These are phyloP conservation scores for Ceratobasidium sp. DNA, from an alignment of 1,284 basidiomycete species.

Conservation along the genomic window DNA sequence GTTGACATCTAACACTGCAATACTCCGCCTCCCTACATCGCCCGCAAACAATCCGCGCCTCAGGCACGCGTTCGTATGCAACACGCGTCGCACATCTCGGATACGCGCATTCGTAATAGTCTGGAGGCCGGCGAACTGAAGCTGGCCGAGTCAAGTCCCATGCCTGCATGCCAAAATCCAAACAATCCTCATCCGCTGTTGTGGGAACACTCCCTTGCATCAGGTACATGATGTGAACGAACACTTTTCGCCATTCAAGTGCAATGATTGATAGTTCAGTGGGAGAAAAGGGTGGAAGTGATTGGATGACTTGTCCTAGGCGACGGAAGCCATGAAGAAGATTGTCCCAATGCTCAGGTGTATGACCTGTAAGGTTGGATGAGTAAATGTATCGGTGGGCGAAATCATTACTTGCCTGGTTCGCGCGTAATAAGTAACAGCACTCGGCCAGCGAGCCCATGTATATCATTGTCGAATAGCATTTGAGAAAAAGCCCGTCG, in stretches of 20 bases:
- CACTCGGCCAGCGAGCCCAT: conserved; percentile 1
- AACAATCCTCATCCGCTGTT: not conserved
- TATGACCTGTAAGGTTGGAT: not conserved
- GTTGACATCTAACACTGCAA: conserved; percentile 19
- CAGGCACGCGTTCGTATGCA: not conserved
- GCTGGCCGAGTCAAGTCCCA: not conserved
- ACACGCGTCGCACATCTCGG: conserved; percentile 11
- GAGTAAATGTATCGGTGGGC: not conserved
- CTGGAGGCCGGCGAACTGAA: not conserved
- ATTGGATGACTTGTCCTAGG: not conserved
- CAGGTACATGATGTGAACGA: not conserved
- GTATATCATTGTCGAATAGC: not conserved
- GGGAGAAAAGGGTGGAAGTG: not conserved
- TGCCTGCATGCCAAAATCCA: not conserved
- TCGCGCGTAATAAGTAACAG: not conserved
- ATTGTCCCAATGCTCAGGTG: not conserved
- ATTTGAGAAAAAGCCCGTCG: not conserved
- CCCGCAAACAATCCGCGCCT: not conserved
- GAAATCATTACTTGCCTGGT: not conserved
- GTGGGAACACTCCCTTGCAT: not conserved
- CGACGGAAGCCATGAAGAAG: not conserved
- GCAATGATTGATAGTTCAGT: not conserved
- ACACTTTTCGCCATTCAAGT: not conserved
- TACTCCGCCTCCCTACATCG: conserved; percentile 1
- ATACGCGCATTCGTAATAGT: not conserved